phyloP scores from a whole-genome alignment of 805 yeast genomes.

The Starmerella asiatica region DNA sequence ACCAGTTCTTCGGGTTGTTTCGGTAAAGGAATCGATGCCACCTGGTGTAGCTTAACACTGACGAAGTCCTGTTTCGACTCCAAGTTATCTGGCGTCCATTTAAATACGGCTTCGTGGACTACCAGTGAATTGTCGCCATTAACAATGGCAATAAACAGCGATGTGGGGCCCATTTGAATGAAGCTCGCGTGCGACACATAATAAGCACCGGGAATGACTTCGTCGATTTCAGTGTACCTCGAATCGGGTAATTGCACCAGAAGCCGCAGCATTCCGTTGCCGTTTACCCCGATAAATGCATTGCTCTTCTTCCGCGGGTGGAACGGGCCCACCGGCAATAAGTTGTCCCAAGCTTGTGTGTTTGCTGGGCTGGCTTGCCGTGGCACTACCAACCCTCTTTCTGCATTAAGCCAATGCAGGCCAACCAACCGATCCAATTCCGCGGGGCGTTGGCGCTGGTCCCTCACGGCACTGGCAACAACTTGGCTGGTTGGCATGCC shows the following conservation, averaged over 20 bases:
- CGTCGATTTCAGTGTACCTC: slow-evolving; percentile 19
- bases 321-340: slow-evolving; percentile 46
- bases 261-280: slow-evolving; percentile 45
- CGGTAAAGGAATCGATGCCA: slow-evolving; percentile 1
- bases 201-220: slow-evolving; percentile 19
- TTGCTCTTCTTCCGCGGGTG: slow-evolving; percentile 59
- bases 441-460: slow-evolving; percentile 17
- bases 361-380: neutral
- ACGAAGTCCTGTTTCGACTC: slow-evolving; percentile 6
- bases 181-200: slow-evolving; percentile 22
- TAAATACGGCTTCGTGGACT: slow-evolving; percentile 22
- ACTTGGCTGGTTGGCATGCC: slow-evolving; percentile 18
- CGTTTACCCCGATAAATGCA: slow-evolving; percentile 54
- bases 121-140: slow-evolving; percentile 14
- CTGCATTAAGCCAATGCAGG: slow-evolving; percentile 62
- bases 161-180: slow-evolving; percentile 17
- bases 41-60: slow-evolving; percentile 2
- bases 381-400: slow-evolving; percentile 39
- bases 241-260: slow-evolving; percentile 38
- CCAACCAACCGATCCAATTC: slow-evolving; percentile 32
- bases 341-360: slow-evolving; percentile 27
- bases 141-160: slow-evolving; percentile 24
- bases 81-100: slow-evolving; percentile 19
- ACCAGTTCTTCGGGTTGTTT: neutral
- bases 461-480: slow-evolving; percentile 21